Percentiles rank a stretch among this genome's conserved stretches.
Evolutionary conservation across 805 yeast genomes (phyloP).

Genomic region (Metschnikowia henanensis): DNA sequence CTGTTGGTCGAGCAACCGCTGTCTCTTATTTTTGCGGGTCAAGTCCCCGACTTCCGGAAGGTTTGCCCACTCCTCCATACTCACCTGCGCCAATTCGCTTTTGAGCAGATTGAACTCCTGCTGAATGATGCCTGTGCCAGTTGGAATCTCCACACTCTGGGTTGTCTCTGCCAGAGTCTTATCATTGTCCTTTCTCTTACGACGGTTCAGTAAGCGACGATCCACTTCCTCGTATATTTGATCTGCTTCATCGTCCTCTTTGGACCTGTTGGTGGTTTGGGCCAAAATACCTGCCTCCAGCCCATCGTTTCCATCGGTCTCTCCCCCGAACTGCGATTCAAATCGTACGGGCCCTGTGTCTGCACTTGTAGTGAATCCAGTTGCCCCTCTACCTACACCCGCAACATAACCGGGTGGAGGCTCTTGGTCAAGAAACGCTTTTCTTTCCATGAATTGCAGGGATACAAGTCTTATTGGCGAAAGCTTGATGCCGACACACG

Average conservation of each 20-base stretch:
- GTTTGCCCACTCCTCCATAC: slow-evolving; percentile 74
- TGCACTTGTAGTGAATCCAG: slow-evolving; percentile 87
- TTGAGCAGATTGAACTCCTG: slow-evolving; percentile 71
- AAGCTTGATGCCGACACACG: background rate
- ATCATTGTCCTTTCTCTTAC: slow-evolving; percentile 17
- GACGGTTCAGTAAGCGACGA: slow-evolving; percentile 34
- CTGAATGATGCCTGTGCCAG: slow-evolving; percentile 23
- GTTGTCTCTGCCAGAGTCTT: slow-evolving; percentile 1
- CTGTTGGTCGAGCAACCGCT: slow-evolving; percentile 58
- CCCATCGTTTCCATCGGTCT: slow-evolving; percentile 31
- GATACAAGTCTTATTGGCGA: background rate
- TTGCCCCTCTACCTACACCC: slow-evolving; percentile 94
- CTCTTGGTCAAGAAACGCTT: slow-evolving; percentile 68
- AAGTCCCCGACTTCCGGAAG: slow-evolving; percentile 89
- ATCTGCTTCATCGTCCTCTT: slow-evolving; percentile 80
- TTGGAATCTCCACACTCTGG: slow-evolving; percentile 14
- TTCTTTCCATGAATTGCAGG: slow-evolving; percentile 15
- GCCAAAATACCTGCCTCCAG: slow-evolving; percentile 36
- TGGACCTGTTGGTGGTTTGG: slow-evolving; percentile 25
- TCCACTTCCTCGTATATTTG: slow-evolving; percentile 68
- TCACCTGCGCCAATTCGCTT: slow-evolving; percentile 53
- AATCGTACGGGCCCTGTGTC: slow-evolving; percentile 52
- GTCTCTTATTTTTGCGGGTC: slow-evolving; percentile 76
- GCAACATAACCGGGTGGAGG: slow-evolving; percentile 92
- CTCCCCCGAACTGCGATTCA: slow-evolving; percentile 18